A percentile compares a stretch with the other conserved stretches of the same genome.
phyloP scores from a whole-genome alignment of 1,284 basidiomycete species.

The Amylostereum chailletii region DNA sequence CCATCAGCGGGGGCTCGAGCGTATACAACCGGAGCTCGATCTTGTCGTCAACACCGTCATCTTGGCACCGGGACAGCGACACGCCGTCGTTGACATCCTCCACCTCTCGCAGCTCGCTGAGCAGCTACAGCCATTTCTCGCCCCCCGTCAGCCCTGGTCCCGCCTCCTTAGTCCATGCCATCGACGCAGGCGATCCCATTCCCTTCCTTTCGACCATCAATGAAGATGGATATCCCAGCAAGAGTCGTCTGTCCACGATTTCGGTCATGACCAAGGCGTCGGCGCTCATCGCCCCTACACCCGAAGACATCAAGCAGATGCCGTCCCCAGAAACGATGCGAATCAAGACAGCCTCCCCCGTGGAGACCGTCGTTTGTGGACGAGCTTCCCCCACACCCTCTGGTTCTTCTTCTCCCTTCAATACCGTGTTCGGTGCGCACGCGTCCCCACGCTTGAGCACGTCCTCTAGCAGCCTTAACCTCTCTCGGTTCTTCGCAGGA shows the following conservation, averaged over 20 bases:
- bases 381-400: no score
- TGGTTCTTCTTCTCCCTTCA: no score
- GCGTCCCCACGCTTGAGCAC: background rate
- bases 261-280: conserved; percentile 4
- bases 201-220: background rate
- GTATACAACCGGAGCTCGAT: conserved; percentile 2
- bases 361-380: background rate
- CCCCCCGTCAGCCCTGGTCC: conserved; percentile 27
- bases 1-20: background rate
- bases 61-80: conserved; percentile 24
- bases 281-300: background rate
- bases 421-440: background rate
- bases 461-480: background rate
- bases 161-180: conserved; percentile 8
- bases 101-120: conserved; percentile 29
- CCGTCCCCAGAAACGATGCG: conserved; percentile 1
- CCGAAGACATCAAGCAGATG: background rate
- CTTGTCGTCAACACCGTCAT: conserved; percentile 7
- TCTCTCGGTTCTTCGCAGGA: background rate
- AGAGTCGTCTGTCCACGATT: background rate
- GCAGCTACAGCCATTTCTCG: conserved; percentile 22
- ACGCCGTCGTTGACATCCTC: conserved; percentile 36
- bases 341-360: background rate
- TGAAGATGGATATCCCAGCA: background rate
- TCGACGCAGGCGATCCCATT: conserved; percentile 7